These are phyloP conservation scores for Tetrahymena malaccensis DNA, from an alignment of 73 alveolate species.

Conservation along the genomic window DNA sequence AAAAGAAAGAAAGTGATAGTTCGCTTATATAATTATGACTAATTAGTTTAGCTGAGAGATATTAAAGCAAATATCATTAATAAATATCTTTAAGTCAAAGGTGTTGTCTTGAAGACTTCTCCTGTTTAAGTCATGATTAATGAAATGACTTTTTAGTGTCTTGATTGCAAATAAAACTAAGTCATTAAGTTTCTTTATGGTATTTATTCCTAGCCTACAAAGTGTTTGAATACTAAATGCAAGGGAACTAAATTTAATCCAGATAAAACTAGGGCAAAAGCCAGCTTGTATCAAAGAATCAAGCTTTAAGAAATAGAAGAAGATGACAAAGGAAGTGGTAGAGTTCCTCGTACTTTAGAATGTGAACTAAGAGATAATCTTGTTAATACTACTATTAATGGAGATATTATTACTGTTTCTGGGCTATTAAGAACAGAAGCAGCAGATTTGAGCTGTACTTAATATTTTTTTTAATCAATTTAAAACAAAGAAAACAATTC, in stretches of 20 bases:
- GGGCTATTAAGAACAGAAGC: slow-evolving; percentile 68
- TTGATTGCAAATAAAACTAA: background rate
- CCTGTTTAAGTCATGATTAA: background rate
- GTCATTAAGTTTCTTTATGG: background rate
- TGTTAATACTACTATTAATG: slow-evolving; percentile 63
- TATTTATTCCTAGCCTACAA: background rate
- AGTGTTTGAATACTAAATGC: background rate
- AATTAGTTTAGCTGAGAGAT: background rate
- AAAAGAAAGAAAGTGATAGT: background rate
- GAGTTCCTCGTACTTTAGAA: slow-evolving; percentile 63
- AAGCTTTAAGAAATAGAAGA: slow-evolving; percentile 14
- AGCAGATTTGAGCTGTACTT: slow-evolving; percentile 37
- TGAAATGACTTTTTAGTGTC: background rate
- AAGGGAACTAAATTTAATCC: background rate
- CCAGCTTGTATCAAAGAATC: slow-evolving; percentile 14
- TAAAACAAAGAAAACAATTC: slow-evolving; percentile 27
- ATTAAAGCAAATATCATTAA: background rate
- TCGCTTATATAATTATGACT: background rate
- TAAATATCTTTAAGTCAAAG: background rate
- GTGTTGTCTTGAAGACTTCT: background rate
- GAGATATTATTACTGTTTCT: slow-evolving; percentile 66
- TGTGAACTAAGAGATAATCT: slow-evolving; percentile 65
- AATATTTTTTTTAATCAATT: slow-evolving; percentile 6
- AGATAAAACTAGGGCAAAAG: slow-evolving; percentile 19
- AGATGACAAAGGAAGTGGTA: slow-evolving; percentile 57